Evolutionary conservation across 257 asterid genomes (phyloP), one percentile per base, ranked within the genome.

Genomic region (Rauvolfia tetraphylla): DNA sequence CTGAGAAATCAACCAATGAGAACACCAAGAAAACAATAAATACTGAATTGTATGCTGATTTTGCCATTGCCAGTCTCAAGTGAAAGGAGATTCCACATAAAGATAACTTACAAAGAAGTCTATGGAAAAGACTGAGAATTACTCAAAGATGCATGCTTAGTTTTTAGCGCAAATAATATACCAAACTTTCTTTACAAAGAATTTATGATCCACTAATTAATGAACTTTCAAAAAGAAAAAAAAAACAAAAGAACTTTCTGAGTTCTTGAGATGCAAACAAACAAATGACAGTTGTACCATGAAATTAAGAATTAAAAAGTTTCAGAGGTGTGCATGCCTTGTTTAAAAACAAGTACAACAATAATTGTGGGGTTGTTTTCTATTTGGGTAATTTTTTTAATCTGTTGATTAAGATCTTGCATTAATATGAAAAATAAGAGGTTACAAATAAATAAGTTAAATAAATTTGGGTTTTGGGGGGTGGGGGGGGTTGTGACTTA

Each of bases 1-100:
- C 41, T 82, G 98, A 84, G 81, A 56, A 75, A 38, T 72, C 82
- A 56, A 84, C 82, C 12, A 84, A 82, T n/a, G 78, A 66, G 29
- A 79, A 34, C 25, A 87, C 48, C 78, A 84, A 59, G 62, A 83
- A 68, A 77, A 79, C 48, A 58, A 79, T 31, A 49, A 82, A 53
- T 66, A 27, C 20, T 56, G 71, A 44, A 39, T 36, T 33, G 25
- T 57, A 44, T 34, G 61, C 39, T 51, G 66, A 14, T 71, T 74
- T 74, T 66, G 76, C 85, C 85, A 82, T 82, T 57, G 56, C 29
- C 38, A 1, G 11, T 29, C 41, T 61, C 68, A 61, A 44, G 18
- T 39, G 78, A 76, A 71, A 36, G 53, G 62, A 58, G 22, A 29
- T 48, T 27, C 42, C 54, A 12, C 46, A 25, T 20, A 33, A 27